phyloP scores from a whole-genome alignment of 2,329 filamentous ascomycete genomes.

The Clonostachys sp. region DNA sequence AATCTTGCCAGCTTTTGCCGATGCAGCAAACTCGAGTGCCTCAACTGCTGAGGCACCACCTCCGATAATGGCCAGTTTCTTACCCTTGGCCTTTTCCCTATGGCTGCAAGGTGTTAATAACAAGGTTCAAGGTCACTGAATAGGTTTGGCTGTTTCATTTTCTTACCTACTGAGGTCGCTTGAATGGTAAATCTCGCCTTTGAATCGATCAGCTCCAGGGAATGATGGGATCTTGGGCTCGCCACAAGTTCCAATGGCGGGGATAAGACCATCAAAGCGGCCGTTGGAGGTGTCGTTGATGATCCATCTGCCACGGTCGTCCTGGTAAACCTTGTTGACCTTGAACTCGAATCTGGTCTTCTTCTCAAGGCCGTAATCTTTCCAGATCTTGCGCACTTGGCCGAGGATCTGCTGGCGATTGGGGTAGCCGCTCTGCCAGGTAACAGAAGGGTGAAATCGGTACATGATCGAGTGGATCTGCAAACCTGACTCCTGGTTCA shows the following conservation, averaged over 20 bases:
- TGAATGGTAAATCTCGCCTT: conserved; percentile 70
- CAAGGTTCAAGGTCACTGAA: not conserved
- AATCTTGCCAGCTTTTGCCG: conserved; percentile 61
- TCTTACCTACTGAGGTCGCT: conserved; percentile 61
- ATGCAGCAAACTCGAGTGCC: conserved; percentile 72
- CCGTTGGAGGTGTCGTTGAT: conserved; percentile 69
- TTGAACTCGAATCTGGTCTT: conserved; percentile 68
- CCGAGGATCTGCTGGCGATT: conserved; percentile 69
- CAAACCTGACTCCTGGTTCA: conserved; percentile 77
- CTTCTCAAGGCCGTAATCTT: conserved; percentile 65
- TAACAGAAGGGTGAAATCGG: conserved; percentile 76
- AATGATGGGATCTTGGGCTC: conserved; percentile 70
- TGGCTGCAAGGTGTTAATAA: not conserved
- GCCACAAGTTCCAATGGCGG: conserved; percentile 76
- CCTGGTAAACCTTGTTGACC: conserved; percentile 66
- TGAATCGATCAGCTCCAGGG: conserved; percentile 66
- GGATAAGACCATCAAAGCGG: conserved; percentile 73
- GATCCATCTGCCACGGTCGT: conserved; percentile 67
- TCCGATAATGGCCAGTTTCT: conserved; percentile 72
- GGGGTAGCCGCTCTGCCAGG: conserved; percentile 74
- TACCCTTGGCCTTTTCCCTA: conserved; percentile 65
- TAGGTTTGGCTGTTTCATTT: not conserved
- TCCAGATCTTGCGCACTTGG: conserved; percentile 70
- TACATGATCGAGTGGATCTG: conserved; percentile 88
- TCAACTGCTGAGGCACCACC: conserved; percentile 80